Evolutionary conservation across 129 eudicot genomes (phyloP).

Genomic region (Centaurea solstitialis): DNA sequence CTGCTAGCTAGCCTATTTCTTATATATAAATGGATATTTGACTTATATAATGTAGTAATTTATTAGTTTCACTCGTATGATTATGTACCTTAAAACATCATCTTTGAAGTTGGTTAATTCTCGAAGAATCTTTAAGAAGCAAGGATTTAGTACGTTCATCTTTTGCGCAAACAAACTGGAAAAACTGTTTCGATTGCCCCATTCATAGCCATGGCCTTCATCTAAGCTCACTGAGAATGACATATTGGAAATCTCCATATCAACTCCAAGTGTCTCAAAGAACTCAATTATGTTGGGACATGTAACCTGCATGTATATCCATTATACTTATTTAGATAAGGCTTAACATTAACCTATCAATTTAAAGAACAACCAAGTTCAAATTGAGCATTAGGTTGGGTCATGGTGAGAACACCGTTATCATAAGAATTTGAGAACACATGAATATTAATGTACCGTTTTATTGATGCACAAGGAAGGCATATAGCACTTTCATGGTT

Average conservation of each 20-base stretch:
- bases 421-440: not conserved
- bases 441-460: not conserved
- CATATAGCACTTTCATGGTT: too few relatives aligned
- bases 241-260: constrained; percentile 90
- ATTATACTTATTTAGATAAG: too few relatives aligned
- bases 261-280: constrained; percentile 88
- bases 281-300: constrained; percentile 95
- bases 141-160: constrained; percentile 63
- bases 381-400: not conserved
- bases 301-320: constrained; percentile 93
- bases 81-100: constrained; percentile 40
- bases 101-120: constrained; percentile 77
- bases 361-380: too few relatives aligned
- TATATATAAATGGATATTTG: not conserved
- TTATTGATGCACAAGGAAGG: too few relatives aligned
- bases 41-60: too few relatives aligned
- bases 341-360: too few relatives aligned
- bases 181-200: constrained; percentile 87
- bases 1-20: too few relatives aligned
- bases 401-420: not conserved
- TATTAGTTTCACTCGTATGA: too few relatives aligned
- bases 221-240: constrained; percentile 92
- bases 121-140: constrained; percentile 83
- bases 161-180: constrained; percentile 83
- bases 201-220: constrained; percentile 73